Evolutionary conservation across 768 basidiomycete genomes (phyloP), one percentile per base, ranked within the genome.

Genomic region (Pleurotus citrinopileatus): DNA sequence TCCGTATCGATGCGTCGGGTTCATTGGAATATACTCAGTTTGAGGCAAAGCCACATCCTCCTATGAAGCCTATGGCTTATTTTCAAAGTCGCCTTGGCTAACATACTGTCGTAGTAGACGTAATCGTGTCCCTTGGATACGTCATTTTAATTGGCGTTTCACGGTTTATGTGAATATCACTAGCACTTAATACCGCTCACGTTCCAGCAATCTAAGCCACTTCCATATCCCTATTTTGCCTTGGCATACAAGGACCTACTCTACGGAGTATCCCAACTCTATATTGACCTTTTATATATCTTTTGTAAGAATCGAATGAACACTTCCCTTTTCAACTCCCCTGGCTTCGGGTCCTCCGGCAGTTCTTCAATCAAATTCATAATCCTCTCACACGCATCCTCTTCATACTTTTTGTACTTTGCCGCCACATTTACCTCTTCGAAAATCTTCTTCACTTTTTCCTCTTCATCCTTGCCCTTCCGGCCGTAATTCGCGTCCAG

Each of bases 51-150:
- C 84, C 87, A 29, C 94, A 97, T 73, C 94, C 94, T 20, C 86
- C 91, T 25, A 75, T 95, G 76, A 90, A 86, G 65, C 94, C 94
- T 8, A 97, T 97, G 94, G 94, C 94, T 1, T 96, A 93, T 59
- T 77, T 86, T 1, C 79, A 77, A 57, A 80, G 82, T 19, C 86
- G 87, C 7, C 67, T n/a, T 92, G 53, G 77, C 80, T 13, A 83
- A 70, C 60, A 67, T 92, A 70, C 79, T 91, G 75, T 83, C 88
- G 87, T 32, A 42, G 52, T 51, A n/a, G n/a, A n/a, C n/a, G n/a
- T n/a, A n/a, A n/a, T n/a, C n/a, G n/a, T n/a, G n/a, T n/a, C n/a
- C n/a, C n/a, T n/a, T n/a, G n/a, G n/a, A n/a, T n/a, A n/a, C n/a
- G n/a, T n/a, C n/a, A n/a, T n/a, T n/a, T n/a, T n/a, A n/a, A n/a